Evolutionary conservation across 495 filamentous ascomycete species (phyloP), one percentile per base, ranked within the genome.

Genomic region (Lepidopterella palustris): DNA sequence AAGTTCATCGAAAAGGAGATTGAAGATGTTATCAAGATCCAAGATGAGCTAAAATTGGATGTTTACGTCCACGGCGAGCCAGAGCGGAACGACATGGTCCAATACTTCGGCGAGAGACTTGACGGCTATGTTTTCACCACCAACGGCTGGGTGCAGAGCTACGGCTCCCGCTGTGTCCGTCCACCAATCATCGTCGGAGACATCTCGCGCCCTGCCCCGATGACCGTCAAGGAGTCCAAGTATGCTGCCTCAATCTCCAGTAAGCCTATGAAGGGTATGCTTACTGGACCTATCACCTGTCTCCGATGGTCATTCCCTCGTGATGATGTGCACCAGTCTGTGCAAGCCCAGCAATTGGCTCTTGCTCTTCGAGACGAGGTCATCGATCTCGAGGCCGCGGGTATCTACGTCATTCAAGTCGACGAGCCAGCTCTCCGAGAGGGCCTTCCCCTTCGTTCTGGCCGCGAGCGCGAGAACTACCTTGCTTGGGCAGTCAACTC

Each of bases 211-310:
- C 93, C 93, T 27, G 83, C 82, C 59, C 88, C 93, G 53, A 98
- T 98, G 95, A 96, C 95, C 62, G 93, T 98, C 77, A 98, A 97
- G 86, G 93, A 98, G 83, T 96, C 90, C 73, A 93, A 97, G 82
- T 98, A 95, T 75, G 93, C 93, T 64, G 90, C 88, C 57, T 91
- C 88, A 40, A 84, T 96, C 78, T 90, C 92, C 73, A 92, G 88
- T 80, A 97, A 96, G 83, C 92, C 93, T 74, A 97, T 93, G 89
- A 98, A 98, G 87, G 93, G 93, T 75, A 98, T 98, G 93, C 87
- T 98, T 73, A 98, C 93, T 76, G 93, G 93, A 51, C 93, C 93
- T 61, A 93, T 98, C 78, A 98, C 93, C 72, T 97, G 93, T 76
- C 79, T 98, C 67, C 87, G 93, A 69, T 98, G 93, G 93, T 98